Percentiles rank a stretch among this genome's conserved stretches.
These are phyloP conservation scores for Pythium angustatum DNA, from an alignment of 352 stramenopile species.

Conservation along the genomic window DNA sequence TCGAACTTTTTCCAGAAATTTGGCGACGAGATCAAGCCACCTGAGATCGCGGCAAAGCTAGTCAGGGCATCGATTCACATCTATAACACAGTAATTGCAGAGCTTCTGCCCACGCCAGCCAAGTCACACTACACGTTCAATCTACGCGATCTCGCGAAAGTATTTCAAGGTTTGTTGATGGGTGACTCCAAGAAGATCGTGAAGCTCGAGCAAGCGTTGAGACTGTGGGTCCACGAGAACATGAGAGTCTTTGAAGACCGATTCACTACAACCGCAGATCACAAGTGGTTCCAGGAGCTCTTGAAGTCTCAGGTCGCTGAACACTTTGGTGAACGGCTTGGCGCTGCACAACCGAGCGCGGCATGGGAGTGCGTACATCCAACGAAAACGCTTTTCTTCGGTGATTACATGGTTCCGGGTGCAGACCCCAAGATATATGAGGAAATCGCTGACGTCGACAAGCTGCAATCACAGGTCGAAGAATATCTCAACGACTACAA, in stretches of 20 bases:
- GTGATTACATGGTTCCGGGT: constrained; percentile 92
- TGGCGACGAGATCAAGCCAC: constrained; percentile 62
- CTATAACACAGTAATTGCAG: constrained; percentile 83
- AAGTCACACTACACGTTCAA: constrained; percentile 91
- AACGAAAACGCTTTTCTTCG: constrained; percentile 76
- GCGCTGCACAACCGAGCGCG: constrained; percentile 25
- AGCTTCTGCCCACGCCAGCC: constrained; percentile 78
- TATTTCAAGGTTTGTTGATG: constrained; percentile 86
- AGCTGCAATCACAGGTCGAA: constrained; percentile 75
- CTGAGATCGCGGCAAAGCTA: constrained; percentile 52
- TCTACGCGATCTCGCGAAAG: constrained; percentile 85
- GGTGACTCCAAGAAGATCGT: constrained; percentile 73
- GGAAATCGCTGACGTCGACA: constrained; percentile 87
- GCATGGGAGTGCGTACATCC: constrained; percentile 72
- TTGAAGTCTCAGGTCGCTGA: constrained; percentile 57
- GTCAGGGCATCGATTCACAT: constrained; percentile 77
- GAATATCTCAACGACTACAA: constrained; percentile 91
- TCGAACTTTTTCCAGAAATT: constrained; percentile 71
- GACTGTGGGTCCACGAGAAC: constrained; percentile 85
- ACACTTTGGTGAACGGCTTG: constrained; percentile 55
- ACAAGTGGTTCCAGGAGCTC: constrained; percentile 79
- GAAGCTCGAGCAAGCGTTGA: constrained; percentile 66
- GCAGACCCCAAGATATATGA: constrained; percentile 92
- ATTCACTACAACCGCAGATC: constrained; percentile 73
- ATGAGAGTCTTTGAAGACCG: constrained; percentile 88